phyloP scores from a whole-genome alignment of 345 rosid genomes.

The Turritis glabra region DNA sequence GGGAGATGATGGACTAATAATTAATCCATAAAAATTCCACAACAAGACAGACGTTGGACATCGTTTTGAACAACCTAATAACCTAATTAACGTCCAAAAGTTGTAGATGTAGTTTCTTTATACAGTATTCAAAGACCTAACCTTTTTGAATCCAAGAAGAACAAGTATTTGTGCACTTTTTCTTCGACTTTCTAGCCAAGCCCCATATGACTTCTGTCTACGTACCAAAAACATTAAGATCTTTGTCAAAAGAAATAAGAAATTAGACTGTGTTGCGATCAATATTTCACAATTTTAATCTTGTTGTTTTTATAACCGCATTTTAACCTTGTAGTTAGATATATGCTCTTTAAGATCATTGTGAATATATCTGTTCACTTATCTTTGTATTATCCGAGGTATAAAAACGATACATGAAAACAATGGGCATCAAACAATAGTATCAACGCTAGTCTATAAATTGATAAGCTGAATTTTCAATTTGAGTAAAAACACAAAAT shows the following conservation, averaged over 20 bases:
- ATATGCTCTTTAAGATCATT: background rate
- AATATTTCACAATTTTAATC: background rate
- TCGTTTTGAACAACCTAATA: slow-evolving; percentile 41
- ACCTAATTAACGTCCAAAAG: slow-evolving; percentile 45
- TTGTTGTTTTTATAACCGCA: background rate
- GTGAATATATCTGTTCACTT: background rate
- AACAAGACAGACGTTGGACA: slow-evolving; percentile 38
- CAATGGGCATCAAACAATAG: background rate
- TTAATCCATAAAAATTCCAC: slow-evolving; percentile 25
- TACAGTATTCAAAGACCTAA: slow-evolving; percentile 44
- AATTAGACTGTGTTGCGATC: background rate
- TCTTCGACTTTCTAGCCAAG: slow-evolving; percentile 32
- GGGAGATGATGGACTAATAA: slow-evolving; percentile 25
- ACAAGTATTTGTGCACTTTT: slow-evolving; percentile 38
- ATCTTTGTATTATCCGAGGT: background rate
- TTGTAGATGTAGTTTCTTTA: slow-evolving; percentile 36
- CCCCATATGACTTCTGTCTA: slow-evolving; percentile 17
- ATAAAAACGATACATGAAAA: background rate
- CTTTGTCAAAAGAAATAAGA: slow-evolving; percentile 2
- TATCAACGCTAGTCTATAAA: background rate
- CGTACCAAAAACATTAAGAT: slow-evolving; percentile 8
- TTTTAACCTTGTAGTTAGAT: background rate
- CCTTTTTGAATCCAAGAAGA: slow-evolving; percentile 39
- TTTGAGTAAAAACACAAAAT: background rate
- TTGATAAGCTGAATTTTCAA: background rate